Conservation (phyloP, 2,329 filamentous ascomycete genomes). For the Sclerotinia glacialis region DNA sequence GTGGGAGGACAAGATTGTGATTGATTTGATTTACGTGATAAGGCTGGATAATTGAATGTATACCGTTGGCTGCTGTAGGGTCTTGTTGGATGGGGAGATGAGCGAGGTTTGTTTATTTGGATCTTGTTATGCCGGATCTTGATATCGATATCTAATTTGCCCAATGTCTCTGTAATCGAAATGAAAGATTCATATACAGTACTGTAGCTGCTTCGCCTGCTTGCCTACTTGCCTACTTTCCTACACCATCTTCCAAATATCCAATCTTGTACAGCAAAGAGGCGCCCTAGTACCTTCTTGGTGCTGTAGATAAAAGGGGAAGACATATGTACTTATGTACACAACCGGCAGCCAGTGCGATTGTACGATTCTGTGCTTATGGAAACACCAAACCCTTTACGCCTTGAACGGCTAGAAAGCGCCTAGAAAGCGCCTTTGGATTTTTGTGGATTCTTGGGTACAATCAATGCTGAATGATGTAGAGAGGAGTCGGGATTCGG, state of each 20-base stretch:
- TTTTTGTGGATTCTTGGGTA: background rate
- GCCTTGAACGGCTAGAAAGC: background rate
- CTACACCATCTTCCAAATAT: background rate
- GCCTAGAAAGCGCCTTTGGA: background rate
- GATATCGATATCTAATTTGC: background rate
- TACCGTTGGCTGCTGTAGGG: too few species aligned
- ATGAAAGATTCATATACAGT: too few species aligned
- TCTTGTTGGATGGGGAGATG: background rate
- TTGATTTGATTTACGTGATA: background rate
- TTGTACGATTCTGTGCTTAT: background rate
- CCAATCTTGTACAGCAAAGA: background rate
- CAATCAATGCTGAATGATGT: background rate
- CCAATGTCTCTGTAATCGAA: too few species aligned
- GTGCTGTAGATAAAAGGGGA: slow-evolving; percentile 2
- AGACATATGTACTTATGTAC: background rate
- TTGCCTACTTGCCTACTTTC: background rate
- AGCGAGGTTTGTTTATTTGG: background rate
- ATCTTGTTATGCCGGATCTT: background rate
- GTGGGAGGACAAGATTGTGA: background rate
- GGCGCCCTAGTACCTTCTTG: background rate
- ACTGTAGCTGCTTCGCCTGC: background rate
- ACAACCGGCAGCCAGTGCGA: background rate
- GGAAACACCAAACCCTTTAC: background rate
- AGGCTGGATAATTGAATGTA: background rate
- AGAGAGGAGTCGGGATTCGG: background rate